Evolutionary conservation across 1,139 yeast genomes (phyloP).

Genomic region (Debaryomyces subglobosus): DNA sequence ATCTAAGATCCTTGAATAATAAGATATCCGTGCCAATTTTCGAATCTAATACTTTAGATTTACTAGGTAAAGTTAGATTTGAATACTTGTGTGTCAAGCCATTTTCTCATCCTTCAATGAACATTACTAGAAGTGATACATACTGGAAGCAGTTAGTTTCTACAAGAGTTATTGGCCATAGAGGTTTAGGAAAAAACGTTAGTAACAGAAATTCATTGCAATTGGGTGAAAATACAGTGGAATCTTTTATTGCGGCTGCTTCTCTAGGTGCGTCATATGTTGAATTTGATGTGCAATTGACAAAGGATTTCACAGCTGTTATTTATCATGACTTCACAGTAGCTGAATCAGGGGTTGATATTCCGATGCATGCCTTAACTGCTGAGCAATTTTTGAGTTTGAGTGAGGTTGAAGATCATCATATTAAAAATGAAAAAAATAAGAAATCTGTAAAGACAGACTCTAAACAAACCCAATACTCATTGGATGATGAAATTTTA

Average conservation of each 20-base stretch:
- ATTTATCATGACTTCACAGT: constrained; percentile 94
- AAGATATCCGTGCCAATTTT: constrained; percentile 77
- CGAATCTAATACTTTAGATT: constrained; percentile 69
- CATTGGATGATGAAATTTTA: constrained; percentile 44
- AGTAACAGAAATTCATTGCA: constrained; percentile 77
- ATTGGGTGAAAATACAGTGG: constrained; percentile 94
- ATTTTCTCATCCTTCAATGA: constrained; percentile 72
- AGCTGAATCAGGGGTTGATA: constrained; percentile 94
- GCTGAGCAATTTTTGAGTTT: constrained; percentile 84
- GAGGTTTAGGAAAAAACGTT: constrained; percentile 90
- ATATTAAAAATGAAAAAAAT: constrained; percentile 15
- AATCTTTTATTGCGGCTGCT: constrained; percentile 95
- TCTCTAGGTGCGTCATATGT: constrained; percentile 91
- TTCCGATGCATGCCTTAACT: constrained; percentile 93
- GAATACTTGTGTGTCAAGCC: constrained; percentile 76
- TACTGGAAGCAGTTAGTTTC: constrained; percentile 92
- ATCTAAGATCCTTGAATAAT: constrained; percentile 69
- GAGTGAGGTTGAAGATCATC: constrained; percentile 33
- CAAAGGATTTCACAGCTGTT: constrained; percentile 92
- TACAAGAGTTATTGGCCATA: constrained; percentile 93
- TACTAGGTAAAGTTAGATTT: constrained; percentile 76
- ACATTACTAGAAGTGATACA: constrained; percentile 70
- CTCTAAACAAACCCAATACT: constrained; percentile 19
- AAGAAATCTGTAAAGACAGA: constrained; percentile 14
- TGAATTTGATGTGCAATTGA: constrained; percentile 94